These are phyloP conservation scores for Cyclotella baltica DNA, from an alignment of 108 stramenopile genomes.

Conservation along the genomic window DNA sequence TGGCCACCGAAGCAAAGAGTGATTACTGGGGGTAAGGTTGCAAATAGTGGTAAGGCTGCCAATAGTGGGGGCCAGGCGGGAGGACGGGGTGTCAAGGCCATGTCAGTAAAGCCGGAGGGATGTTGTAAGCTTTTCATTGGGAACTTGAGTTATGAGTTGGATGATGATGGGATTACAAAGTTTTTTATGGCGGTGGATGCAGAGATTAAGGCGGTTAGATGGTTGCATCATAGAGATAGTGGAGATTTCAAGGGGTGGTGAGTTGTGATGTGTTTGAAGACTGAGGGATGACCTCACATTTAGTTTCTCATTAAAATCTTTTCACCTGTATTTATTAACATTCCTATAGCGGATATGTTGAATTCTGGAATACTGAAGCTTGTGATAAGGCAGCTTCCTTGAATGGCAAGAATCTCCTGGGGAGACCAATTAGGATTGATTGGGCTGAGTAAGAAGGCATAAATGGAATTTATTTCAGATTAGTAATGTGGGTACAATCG, in stretches of 20 bases:
- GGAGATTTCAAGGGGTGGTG: slow-evolving; percentile 95
- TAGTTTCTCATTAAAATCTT: too few species aligned
- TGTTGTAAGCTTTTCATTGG: slow-evolving; percentile 92
- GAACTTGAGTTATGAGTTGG: slow-evolving; percentile 94
- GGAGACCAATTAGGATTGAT: slow-evolving; percentile 88
- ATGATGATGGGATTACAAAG: slow-evolving; percentile 91
- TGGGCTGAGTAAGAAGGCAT: slow-evolving; percentile 80
- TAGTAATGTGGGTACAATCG: not conserved
- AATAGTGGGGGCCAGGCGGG: slow-evolving; percentile 81
- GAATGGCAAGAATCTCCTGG: slow-evolving; percentile 90
- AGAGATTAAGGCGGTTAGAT: slow-evolving; percentile 91
- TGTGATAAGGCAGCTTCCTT: slow-evolving; percentile 89
- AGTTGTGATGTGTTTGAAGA: slow-evolving; percentile 12
- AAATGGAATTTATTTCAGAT: not conserved
- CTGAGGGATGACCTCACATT: not conserved
- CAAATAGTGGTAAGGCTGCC: slow-evolving; percentile 13
- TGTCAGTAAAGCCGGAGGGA: slow-evolving; percentile 88
- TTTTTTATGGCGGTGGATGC: slow-evolving; percentile 91
- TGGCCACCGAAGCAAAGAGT: slow-evolving; percentile 79
- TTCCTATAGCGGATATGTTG: slow-evolving; percentile 83
- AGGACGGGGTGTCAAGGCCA: slow-evolving; percentile 77
- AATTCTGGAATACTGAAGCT: slow-evolving; percentile 91
- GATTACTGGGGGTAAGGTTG: slow-evolving; percentile 63
- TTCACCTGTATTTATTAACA: not conserved
- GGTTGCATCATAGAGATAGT: slow-evolving; percentile 92